Conservation (phyloP, 306 rosid species). For the Ziziphus jujuba region DNA sequence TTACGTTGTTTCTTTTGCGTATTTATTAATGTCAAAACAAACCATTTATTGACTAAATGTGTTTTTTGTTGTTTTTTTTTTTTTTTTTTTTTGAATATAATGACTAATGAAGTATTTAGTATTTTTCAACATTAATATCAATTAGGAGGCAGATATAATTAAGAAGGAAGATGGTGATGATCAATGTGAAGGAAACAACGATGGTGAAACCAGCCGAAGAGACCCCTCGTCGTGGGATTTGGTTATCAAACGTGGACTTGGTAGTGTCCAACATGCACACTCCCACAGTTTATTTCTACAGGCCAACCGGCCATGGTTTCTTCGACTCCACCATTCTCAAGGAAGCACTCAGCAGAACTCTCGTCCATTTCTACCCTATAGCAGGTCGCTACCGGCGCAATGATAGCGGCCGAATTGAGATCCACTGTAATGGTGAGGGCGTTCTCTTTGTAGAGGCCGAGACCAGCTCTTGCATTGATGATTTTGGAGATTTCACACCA, state of each 20-base stretch:
- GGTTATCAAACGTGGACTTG: constrained; percentile 82
- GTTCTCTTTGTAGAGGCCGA: constrained; percentile 77
- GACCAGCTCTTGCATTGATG: constrained; percentile 42
- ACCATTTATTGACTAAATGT: too few relatives aligned
- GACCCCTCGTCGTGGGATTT: constrained; percentile 46
- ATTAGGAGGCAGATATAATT: too few relatives aligned
- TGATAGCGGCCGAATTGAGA: constrained; percentile 70
- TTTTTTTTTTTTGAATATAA: too few relatives aligned
- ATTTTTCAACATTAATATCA: too few relatives aligned
- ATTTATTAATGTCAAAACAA: too few relatives aligned
- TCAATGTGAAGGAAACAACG: constrained; percentile 55
- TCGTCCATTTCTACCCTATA: constrained; percentile 79
- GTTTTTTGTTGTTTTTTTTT: too few relatives aligned
- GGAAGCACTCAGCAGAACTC: constrained; percentile 61
- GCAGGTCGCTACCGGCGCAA: constrained; percentile 71
- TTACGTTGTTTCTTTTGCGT: too few relatives aligned
- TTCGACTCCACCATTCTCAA: constrained; percentile 49
- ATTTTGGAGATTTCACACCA: constrained; percentile 85
- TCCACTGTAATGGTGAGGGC: constrained; percentile 70
- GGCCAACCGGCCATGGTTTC: constrained; percentile 42
- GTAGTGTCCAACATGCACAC: constrained; percentile 72
- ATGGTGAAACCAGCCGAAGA: constrained; percentile 70
- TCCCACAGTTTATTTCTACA: constrained; percentile 76
- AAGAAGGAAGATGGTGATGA: constrained; percentile 17
- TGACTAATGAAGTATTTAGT: too few relatives aligned